A percentile compares a stretch with the other conserved stretches of the same genome.
Evolutionary conservation across 768 basidiomycete genomes (phyloP).

Genomic region (Lenzites betulinus): DNA sequence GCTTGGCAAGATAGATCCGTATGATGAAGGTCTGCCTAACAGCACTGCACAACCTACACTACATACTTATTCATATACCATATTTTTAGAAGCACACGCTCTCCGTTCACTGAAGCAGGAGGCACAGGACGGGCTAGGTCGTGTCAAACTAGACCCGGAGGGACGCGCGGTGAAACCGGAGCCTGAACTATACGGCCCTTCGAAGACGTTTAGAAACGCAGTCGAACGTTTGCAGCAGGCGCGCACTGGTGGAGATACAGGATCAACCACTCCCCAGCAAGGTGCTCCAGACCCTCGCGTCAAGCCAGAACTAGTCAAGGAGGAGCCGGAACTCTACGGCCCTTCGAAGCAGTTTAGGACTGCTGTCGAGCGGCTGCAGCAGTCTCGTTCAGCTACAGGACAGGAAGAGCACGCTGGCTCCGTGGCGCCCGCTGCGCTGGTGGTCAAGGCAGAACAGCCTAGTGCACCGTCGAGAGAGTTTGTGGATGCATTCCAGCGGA

Average conservation of each 20-base stretch:
- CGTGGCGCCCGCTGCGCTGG: not conserved
- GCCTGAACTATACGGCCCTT: constrained; percentile 4
- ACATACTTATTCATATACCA: not conserved
- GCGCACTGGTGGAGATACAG: not conserved
- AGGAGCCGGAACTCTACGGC: not conserved
- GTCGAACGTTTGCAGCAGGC: constrained; percentile 3
- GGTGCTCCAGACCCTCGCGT: too few species aligned
- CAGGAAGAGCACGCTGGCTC: not conserved
- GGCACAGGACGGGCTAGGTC: not conserved
- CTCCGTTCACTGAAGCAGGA: constrained; percentile 15
- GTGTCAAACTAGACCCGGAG: constrained; percentile 1
- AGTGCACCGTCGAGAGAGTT: constrained; percentile 11
- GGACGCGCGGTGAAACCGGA: not conserved
- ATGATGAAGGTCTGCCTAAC: constrained; percentile 24
- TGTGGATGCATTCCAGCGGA: constrained; percentile 13
- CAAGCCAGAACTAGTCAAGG: not conserved
- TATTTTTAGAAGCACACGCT: constrained; percentile 17
- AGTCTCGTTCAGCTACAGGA: not conserved
- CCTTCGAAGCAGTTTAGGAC: not conserved
- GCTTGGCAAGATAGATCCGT: constrained; percentile 26
- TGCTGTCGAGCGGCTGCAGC: not conserved
- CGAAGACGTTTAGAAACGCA: constrained; percentile 5
- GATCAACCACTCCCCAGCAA: not conserved
- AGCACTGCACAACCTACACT: not conserved
- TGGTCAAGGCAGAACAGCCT: not conserved